These are phyloP conservation scores for Plectranthus barbatus DNA, from an alignment of 257 asterid species.

Conservation along the genomic window DNA sequence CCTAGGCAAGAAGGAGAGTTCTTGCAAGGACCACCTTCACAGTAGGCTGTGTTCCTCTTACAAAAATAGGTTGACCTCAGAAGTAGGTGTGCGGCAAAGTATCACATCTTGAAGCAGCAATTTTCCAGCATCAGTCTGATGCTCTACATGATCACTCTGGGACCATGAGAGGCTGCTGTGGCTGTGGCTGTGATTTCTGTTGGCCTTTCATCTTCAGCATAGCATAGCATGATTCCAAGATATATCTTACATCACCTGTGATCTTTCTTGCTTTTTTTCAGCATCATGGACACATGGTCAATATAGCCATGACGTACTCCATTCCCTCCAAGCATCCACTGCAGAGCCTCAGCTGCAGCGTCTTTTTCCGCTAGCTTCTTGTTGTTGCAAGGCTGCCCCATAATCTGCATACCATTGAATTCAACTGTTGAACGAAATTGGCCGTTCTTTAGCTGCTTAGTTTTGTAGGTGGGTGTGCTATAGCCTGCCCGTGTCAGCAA, in stretches of 20 bases:
- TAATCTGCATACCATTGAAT: slow-evolving; percentile 61
- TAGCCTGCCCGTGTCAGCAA: slow-evolving; percentile 81
- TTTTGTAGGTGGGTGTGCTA: slow-evolving; percentile 55
- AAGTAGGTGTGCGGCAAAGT: not conserved
- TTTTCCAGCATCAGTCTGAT: not conserved
- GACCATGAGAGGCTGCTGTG: not conserved
- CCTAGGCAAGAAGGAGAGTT: not conserved
- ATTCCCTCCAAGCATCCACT: slow-evolving; percentile 61
- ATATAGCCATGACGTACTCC: slow-evolving; percentile 32
- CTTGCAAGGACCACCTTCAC: not conserved
- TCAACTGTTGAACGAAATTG: slow-evolving; percentile 66
- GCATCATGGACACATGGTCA: slow-evolving; percentile 58
- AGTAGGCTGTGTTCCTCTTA: not conserved
- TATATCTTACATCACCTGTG: slow-evolving; percentile 30
- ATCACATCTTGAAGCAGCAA: slow-evolving; percentile 9
- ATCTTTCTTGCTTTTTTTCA: slow-evolving; percentile 77
- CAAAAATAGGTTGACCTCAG: not conserved
- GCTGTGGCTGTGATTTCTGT: too few relatives aligned
- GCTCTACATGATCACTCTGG: not conserved
- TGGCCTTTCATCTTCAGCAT: not conserved
- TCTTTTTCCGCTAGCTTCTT: slow-evolving; percentile 94
- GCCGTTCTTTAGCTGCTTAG: slow-evolving; percentile 47
- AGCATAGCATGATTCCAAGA: too few relatives aligned
- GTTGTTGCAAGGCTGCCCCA: slow-evolving; percentile 73
- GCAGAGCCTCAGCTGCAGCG: slow-evolving; percentile 90